These are phyloP conservation scores for Rhododendron williamsianum DNA, from an alignment of 148 eudicot species.

Conservation along the genomic window DNA sequence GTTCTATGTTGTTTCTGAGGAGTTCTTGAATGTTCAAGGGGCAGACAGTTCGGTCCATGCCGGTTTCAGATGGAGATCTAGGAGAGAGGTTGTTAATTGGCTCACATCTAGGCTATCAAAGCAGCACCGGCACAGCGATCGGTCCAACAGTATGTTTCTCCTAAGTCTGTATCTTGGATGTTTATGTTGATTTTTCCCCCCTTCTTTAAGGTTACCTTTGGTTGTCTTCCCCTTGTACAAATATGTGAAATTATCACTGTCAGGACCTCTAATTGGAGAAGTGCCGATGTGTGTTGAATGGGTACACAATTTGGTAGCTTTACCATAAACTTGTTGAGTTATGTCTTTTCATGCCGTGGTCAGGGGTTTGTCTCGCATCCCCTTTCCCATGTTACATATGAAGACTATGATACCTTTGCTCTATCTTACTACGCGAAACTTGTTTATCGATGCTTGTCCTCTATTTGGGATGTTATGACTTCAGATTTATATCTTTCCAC, in stretches of 20 bases:
- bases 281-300: not conserved
- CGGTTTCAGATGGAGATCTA: slow-evolving; percentile 97
- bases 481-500: not conserved
- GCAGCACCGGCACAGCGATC: slow-evolving; percentile 43
- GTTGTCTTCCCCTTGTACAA: not conserved
- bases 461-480: not conserved
- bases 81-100: slow-evolving; percentile 98
- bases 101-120: slow-evolving; percentile 89
- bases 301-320: not conserved
- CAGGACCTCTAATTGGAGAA: not conserved
- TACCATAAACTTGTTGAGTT: not conserved
- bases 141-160: slow-evolving; percentile 21
- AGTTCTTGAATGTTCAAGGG: slow-evolving; percentile 57
- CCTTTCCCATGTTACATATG: not conserved
- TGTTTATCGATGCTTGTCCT: not conserved
- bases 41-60: slow-evolving; percentile 55
- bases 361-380: not conserved
- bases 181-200: not conserved
- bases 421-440: not conserved
- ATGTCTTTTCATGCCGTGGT: not conserved
- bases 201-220: not conserved
- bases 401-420: not conserved
- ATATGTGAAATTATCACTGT: not conserved
- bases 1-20: slow-evolving; percentile 98
- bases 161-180: not conserved